These are phyloP conservation scores for Macrophomina pseudophaseolina DNA, from an alignment of 2,329 filamentous ascomycete species.

Conservation along the genomic window DNA sequence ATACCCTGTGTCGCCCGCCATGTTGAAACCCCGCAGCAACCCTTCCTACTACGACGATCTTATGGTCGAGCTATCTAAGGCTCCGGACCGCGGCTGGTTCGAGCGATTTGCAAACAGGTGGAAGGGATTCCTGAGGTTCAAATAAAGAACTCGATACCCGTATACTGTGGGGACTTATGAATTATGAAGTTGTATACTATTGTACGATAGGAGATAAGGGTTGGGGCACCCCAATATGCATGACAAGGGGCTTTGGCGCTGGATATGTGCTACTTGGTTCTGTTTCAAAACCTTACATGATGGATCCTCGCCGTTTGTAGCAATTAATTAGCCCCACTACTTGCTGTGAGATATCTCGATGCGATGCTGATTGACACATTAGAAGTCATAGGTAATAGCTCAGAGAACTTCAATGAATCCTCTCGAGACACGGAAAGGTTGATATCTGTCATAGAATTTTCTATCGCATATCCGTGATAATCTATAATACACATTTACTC, in stretches of 20 bases:
- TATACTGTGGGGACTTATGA: background rate
- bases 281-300: background rate
- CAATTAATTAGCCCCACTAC: background rate
- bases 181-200: slow-evolving; percentile 5
- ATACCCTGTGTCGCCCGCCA: slow-evolving; percentile 36
- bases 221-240: background rate
- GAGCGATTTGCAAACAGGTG: slow-evolving; percentile 42
- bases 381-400: too few species aligned
- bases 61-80: slow-evolving; percentile 43
- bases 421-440: background rate
- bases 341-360: too few species aligned
- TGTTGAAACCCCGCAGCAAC: slow-evolving; percentile 41
- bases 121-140: slow-evolving; percentile 45
- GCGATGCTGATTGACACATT: too few species aligned
- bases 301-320: background rate
- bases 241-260: background rate
- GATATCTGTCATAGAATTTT: background rate
- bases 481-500: slow-evolving; percentile 20
- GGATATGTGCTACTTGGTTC: background rate
- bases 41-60: slow-evolving; percentile 43
- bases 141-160: background rate
- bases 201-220: background rate
- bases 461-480: slow-evolving; percentile 14
- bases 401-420: too few species aligned
- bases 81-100: slow-evolving; percentile 43